Conservation (phyloP, 1,139 yeast genomes). For the Debaryomyces psychrophilus region DNA sequence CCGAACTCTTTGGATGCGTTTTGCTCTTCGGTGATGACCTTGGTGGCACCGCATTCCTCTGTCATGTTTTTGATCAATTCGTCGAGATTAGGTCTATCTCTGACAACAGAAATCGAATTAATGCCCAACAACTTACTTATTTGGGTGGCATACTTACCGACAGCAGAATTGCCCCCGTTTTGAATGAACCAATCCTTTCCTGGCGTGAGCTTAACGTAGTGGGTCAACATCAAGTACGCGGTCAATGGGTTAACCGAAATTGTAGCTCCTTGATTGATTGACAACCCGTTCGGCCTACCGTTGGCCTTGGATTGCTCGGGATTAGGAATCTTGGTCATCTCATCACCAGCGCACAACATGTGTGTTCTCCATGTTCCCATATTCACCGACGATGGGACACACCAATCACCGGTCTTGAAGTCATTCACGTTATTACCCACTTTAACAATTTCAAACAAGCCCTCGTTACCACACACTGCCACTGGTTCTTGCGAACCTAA, state of each 20-base stretch:
- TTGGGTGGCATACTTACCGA: slow-evolving; percentile 92
- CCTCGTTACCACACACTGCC: slow-evolving; percentile 67
- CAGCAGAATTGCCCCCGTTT: slow-evolving; percentile 96
- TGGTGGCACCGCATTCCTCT: slow-evolving; percentile 71
- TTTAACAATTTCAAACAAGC: slow-evolving; percentile 79
- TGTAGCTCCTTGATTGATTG: slow-evolving; percentile 79
- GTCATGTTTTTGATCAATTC: slow-evolving; percentile 60
- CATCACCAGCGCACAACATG: slow-evolving; percentile 54
- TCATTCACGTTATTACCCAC: slow-evolving; percentile 58
- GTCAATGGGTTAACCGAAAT: slow-evolving; percentile 90
- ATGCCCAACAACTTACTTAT: slow-evolving; percentile 76
- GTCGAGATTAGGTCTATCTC: slow-evolving; percentile 79
- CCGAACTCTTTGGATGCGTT: slow-evolving; percentile 68
- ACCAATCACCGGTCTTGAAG: slow-evolving; percentile 82
- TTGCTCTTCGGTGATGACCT: slow-evolving; percentile 88
- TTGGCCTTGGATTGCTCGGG: slow-evolving; percentile 36
- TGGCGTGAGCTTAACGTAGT: slow-evolving; percentile 60
- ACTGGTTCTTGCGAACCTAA: slow-evolving; percentile 37
- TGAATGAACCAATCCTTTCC: slow-evolving; percentile 92
- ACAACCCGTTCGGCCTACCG: slow-evolving; percentile 46
- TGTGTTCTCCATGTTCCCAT: slow-evolving; percentile 97
- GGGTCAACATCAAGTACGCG: slow-evolving; percentile 85
- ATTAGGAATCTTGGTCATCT: slow-evolving; percentile 56
- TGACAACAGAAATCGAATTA: slow-evolving; percentile 83
- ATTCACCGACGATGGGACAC: slow-evolving; percentile 78